Conservation (phyloP, 805 yeast species). For the Candida piceae region DNA sequence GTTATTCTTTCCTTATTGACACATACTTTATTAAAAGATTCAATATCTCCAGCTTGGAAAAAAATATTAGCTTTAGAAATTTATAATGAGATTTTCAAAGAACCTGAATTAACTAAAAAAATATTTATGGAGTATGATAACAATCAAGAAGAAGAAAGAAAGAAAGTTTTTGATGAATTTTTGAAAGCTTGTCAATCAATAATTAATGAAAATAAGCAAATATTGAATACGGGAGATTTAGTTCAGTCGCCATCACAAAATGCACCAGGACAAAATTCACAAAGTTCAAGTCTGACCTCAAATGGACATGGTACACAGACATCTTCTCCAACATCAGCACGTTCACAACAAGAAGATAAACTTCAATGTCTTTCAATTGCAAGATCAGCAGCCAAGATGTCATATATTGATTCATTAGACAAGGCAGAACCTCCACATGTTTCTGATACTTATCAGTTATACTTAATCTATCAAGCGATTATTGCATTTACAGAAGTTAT, state of each 20-base stretch:
- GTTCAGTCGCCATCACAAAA: conserved; percentile 30
- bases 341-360: conserved; percentile 9
- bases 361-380: conserved; percentile 34
- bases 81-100: conserved; percentile 53
- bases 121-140: conserved; percentile 63
- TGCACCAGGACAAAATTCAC: too few relatives aligned
- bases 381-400: conserved; percentile 43
- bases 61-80: conserved; percentile 69
- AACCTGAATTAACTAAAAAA: conserved; percentile 44
- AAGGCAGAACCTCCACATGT: conserved; percentile 69
- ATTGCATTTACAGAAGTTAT: conserved; percentile 64
- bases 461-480: conserved; percentile 50
- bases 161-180: conserved; percentile 55
- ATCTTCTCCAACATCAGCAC: conserved; percentile 8
- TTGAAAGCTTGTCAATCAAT: conserved; percentile 38
- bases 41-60: conserved; percentile 64
- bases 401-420: conserved; percentile 73
- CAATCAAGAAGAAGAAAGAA: conserved; percentile 42
- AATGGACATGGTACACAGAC: conserved; percentile 3
- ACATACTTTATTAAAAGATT: conserved; percentile 59
- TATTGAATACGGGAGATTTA: conserved; percentile 33
- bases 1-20: conserved; percentile 72
- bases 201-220: conserved; percentile 27
- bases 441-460: conserved; percentile 58
- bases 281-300: conserved; percentile 4